Conservation (phyloP, 2,329 filamentous ascomycete genomes). For the Tolypocladium capitatum region DNA sequence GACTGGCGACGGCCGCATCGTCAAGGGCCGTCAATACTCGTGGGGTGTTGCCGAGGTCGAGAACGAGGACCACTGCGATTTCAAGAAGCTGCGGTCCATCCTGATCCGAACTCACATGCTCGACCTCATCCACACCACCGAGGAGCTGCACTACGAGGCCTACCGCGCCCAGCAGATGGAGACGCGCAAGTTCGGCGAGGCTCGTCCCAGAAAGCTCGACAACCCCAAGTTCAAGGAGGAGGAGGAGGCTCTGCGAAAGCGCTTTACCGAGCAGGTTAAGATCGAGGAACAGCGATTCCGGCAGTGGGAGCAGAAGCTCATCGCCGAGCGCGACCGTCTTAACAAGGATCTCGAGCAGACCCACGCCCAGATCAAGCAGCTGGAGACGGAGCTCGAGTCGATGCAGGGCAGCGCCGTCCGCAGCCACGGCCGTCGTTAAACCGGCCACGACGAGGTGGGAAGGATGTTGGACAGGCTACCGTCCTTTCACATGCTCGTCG, state of each 20-base stretch:
- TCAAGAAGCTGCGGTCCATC: slow-evolving; percentile 99
- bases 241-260: slow-evolving; percentile 94
- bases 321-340: slow-evolving; percentile 92
- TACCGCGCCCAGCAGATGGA: slow-evolving; percentile 99
- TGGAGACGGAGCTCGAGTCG: slow-evolving; percentile 83
- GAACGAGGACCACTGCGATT: slow-evolving; percentile 99
- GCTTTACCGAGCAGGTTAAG: slow-evolving; percentile 99
- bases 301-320: slow-evolving; percentile 99
- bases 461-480: slow-evolving; percentile 15
- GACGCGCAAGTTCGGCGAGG: slow-evolving; percentile 98
- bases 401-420: slow-evolving; percentile 85
- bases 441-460: slow-evolving; percentile 1
- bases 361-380: slow-evolving; percentile 83
- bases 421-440: slow-evolving; percentile 83
- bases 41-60: slow-evolving; percentile 99
- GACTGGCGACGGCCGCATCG: slow-evolving; percentile 86
- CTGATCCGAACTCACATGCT: slow-evolving; percentile 99
- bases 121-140: slow-evolving; percentile 97
- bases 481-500: slow-evolving; percentile 13
- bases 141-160: slow-evolving; percentile 98
- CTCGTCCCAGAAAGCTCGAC: slow-evolving; percentile 90
- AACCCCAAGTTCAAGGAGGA: slow-evolving; percentile 99
- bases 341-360: slow-evolving; percentile 99
- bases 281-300: slow-evolving; percentile 98
- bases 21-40: slow-evolving; percentile 97